phyloP scores from a whole-genome alignment of 2,329 filamentous ascomycete species.

The Colletotrichum scovillei region DNA sequence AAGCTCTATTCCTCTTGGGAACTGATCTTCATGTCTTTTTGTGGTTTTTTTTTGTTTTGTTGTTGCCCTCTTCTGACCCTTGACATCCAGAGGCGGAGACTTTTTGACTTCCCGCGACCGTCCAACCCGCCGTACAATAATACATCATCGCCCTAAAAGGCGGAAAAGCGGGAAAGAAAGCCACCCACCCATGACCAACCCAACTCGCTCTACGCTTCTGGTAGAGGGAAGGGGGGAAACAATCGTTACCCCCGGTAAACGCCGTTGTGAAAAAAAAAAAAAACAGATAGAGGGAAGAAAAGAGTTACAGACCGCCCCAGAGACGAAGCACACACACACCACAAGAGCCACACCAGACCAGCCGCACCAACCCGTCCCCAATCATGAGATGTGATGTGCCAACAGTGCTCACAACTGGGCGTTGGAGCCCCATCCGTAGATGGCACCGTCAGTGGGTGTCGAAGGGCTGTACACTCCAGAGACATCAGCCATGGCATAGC shows the following conservation, averaged over 20 bases:
- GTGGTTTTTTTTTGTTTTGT: background rate
- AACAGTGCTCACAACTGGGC: constrained; percentile 5
- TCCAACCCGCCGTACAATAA: background rate
- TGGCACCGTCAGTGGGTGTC: constrained; percentile 3
- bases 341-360: background rate
- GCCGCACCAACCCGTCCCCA: background rate
- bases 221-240: background rate
- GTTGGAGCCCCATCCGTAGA: constrained; percentile 24
- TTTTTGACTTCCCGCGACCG: background rate
- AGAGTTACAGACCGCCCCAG: background rate
- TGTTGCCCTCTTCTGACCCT: background rate
- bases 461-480: constrained; percentile 23
- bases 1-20: background rate
- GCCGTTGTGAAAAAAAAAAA: background rate
- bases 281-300: background rate
- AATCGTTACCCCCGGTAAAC: background rate
- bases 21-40: background rate
- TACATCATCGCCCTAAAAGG: background rate
- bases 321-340: background rate
- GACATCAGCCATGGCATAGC: constrained; percentile 28
- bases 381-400: background rate
- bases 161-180: background rate
- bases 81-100: background rate
- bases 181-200: background rate
- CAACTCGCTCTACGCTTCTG: background rate